Conservation (phyloP, 1,284 basidiomycete species). For the Pterulicium gracile region DNA sequence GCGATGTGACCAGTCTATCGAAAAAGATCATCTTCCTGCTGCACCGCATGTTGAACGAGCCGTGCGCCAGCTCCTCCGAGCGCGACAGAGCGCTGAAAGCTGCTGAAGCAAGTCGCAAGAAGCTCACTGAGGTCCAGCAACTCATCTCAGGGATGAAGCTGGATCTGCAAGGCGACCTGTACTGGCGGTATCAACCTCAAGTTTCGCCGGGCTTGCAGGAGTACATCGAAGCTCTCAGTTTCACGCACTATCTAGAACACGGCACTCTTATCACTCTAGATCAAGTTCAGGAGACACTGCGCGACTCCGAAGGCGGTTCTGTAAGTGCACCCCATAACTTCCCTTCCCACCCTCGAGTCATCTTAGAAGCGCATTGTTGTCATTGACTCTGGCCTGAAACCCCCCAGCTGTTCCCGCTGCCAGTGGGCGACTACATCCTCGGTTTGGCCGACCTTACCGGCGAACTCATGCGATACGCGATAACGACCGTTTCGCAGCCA, state of each 20-base stretch:
- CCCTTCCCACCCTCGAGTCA: conserved; percentile 7
- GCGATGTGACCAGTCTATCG: conserved; percentile 87
- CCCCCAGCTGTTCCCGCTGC: conserved; percentile 37
- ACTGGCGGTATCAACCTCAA: conserved; percentile 73
- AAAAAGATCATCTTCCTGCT: conserved; percentile 94
- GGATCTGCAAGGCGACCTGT: conserved; percentile 59
- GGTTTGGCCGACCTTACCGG: conserved; percentile 93
- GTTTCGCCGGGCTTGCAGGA: conserved; percentile 79
- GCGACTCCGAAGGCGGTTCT: conserved; percentile 43
- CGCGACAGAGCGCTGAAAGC: conserved; percentile 19
- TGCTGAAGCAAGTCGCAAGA: conserved; percentile 47
- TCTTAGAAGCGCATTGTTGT: too few species aligned
- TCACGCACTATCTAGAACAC: conserved; percentile 79
- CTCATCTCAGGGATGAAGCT: conserved; percentile 53
- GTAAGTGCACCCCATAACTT: conserved; percentile 37
- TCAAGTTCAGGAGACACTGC: conserved; percentile 58
- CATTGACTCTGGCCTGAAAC: conserved; percentile 8
- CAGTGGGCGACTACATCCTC: conserved; percentile 79
- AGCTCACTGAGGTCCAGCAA: conserved; percentile 60
- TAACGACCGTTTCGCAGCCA: conserved; percentile 60
- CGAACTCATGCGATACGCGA: conserved; percentile 95
- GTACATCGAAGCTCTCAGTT: conserved; percentile 89
- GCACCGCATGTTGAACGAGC: conserved; percentile 63
- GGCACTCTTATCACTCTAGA: conserved; percentile 58
- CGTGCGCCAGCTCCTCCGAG: conserved; percentile 21